These are phyloP conservation scores for Scolecobasidium constrictum DNA, from an alignment of 2,329 filamentous ascomycete genomes.

Conservation along the genomic window DNA sequence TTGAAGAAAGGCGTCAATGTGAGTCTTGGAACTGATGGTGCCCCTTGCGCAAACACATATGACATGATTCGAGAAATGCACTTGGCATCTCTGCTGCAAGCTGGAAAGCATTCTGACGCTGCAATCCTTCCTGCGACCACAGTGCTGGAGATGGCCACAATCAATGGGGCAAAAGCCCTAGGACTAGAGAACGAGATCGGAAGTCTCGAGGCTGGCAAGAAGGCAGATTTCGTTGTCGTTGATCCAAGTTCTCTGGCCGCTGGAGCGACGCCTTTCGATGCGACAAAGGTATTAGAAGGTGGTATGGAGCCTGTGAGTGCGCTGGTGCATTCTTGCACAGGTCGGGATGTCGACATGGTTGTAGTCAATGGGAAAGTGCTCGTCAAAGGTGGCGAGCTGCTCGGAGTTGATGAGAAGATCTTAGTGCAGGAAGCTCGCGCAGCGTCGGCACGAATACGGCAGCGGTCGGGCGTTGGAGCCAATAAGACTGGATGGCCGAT, in stretches of 20 bases:
- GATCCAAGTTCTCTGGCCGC: constrained; percentile 14
- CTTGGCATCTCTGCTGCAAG: constrained; percentile 39
- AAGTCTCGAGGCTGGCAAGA: constrained; percentile 32
- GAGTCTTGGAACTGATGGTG: constrained; percentile 38
- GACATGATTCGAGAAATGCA: constrained; percentile 35
- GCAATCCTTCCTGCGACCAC: constrained; percentile 32
- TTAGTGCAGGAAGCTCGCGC: constrained; percentile 26
- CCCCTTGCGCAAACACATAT: constrained; percentile 21
- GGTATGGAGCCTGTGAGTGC: constrained; percentile 26
- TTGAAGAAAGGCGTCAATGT: constrained; percentile 34
- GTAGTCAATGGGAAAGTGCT: constrained; percentile 32
- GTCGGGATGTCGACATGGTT: constrained; percentile 33
- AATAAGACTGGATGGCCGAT: too few species aligned
- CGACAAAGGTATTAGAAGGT: not conserved
- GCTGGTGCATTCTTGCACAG: constrained; percentile 25
- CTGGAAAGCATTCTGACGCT: constrained; percentile 24
- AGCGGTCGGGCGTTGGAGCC: not conserved
- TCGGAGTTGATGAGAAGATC: constrained; percentile 30
- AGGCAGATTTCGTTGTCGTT: constrained; percentile 31
- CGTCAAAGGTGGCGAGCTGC: constrained; percentile 24
- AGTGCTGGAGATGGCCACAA: constrained; percentile 41
- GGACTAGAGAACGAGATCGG: constrained; percentile 28
- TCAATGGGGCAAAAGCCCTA: constrained; percentile 38
- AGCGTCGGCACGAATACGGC: not conserved
- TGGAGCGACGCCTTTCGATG: not conserved